Base-by-base conservation (phyloP, 2,329 filamentous ascomycete species). In the Fusarium hainanense region DNA sequence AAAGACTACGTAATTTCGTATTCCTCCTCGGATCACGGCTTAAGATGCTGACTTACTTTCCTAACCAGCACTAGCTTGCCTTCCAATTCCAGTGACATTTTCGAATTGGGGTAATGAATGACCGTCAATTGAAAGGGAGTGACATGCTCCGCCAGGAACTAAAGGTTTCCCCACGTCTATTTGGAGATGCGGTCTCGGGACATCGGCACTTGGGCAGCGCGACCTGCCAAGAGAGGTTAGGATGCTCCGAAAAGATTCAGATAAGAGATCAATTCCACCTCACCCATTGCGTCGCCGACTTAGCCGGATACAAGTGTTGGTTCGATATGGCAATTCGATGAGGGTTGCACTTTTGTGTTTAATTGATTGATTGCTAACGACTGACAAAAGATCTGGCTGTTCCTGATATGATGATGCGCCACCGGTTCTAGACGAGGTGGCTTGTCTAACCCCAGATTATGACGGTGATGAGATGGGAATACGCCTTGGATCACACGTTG, bases 151-250 rank as follows among this genome's bases (percentile, higher is more conserved):
- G 6, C 30, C n/a, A 12, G 12, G n/a, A 30, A n/a, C 20, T 44
- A 16, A 2, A 12, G 16, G 1, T 14, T 63, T 57, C 58, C 37
- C 60, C 60, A 25, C 61, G 57, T n/a, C 13, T 27, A 52, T 18
- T 42, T 52, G 32, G 23, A 14, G 6, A 42, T 20, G 6, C 34
- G 4, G 18, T 28, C 21, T 42, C 49, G 49, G 52, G 30, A 43
- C 41, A 20, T 49, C 59, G 58, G 59, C 43, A 57, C 25, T 59
- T 34, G 9, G 7, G 7, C 14, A 21, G 14, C 18, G 49, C 42
- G 41, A 65, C 60, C 60, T 65, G 46, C 62, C 47, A 43, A 52
- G 54, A 18, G 9, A 1, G 47, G 62, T 25, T 65, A 65, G 62
- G 27, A 18, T 43, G 12, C 10, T 16, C 51, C 61, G 43, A 16